Percentiles rank a stretch among this genome's conserved stretches.
phyloP scores from a whole-genome alignment of 352 stramenopile genomes.

The Pythium utonaiense region DNA sequence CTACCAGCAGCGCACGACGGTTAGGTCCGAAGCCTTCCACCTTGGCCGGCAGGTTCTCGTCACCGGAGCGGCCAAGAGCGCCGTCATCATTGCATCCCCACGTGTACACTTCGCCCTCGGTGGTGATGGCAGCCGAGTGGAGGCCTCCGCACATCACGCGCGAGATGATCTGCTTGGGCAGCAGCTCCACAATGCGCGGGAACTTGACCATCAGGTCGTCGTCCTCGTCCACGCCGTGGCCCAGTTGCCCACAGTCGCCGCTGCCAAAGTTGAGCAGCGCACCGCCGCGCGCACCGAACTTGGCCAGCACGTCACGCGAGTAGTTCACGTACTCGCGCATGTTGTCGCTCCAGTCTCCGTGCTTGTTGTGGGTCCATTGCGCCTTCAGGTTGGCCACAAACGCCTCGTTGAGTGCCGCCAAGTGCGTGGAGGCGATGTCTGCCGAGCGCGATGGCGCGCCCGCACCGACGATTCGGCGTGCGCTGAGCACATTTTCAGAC shows the following conservation, averaged over 20 bases:
- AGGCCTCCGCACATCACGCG: slow-evolving; percentile 89
- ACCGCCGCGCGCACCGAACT: slow-evolving; percentile 45
- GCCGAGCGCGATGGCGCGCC: neutral
- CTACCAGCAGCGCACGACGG: slow-evolving; percentile 57
- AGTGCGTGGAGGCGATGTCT: slow-evolving; percentile 34
- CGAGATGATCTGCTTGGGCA: slow-evolving; percentile 45
- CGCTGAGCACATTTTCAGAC: slow-evolving; percentile 42
- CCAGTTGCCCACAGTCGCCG: slow-evolving; percentile 93
- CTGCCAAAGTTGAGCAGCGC: slow-evolving; percentile 82
- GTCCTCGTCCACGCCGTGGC: slow-evolving; percentile 82
- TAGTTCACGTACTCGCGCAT: slow-evolving; percentile 80
- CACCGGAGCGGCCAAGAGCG: slow-evolving; percentile 79
- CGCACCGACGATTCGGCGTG: slow-evolving; percentile 38
- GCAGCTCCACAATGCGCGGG: slow-evolving; percentile 44
- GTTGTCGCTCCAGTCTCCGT: slow-evolving; percentile 65
- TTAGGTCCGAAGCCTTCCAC: slow-evolving; percentile 58
- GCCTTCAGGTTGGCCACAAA: slow-evolving; percentile 56
- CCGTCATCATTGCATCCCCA: slow-evolving; percentile 94
- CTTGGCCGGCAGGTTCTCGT: slow-evolving; percentile 72
- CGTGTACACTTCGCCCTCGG: slow-evolving; percentile 89
- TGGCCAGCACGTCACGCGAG: slow-evolving; percentile 53
- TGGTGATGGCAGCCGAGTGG: slow-evolving; percentile 86
- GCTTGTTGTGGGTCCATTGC: slow-evolving; percentile 62
- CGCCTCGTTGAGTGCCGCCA: slow-evolving; percentile 65
- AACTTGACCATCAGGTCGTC: slow-evolving; percentile 76